Evolutionary conservation across 495 filamentous ascomycete species (phyloP), one percentile per base, ranked within the genome.

Genomic region (Aspergillus conjunctus): DNA sequence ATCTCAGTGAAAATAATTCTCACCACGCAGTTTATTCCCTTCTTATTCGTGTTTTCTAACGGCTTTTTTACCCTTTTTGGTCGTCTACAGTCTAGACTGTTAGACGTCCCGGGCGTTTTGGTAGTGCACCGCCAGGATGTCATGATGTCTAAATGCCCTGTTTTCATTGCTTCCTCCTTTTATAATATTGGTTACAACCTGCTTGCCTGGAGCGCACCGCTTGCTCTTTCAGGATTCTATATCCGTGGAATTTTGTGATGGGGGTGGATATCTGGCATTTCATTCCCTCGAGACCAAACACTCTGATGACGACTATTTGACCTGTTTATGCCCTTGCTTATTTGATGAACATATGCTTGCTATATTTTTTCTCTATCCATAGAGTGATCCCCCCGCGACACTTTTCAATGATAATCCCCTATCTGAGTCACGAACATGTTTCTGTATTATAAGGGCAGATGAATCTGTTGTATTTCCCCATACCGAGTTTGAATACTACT

Each of bases 301-400:
- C 18, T 46, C 11, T 9, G 41, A 51, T 33, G 54, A 59, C 44
- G 60, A 51, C 26, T 20, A 37, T 52, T 56, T 12, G 14, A 30
- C 45, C 21, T 51, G 34, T 56, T 60, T 46, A 66, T 63, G 57
- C 54, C 54, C 45, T 21, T 59, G 48, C 31, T 56, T 62, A 31
- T 60, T 54, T 58, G 60, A 68, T 60, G 62, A 68, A 68, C 62
- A 63, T 68, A 68, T 44, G 53, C 32, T 37, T 62, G 58, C 48
- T 51, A 46, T 52, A 61, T 58, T 62, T 48, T 53, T 54, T 58
- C 26, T 26, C 26, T 44, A 44, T 59, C 46, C 32, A 58, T 58
- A 58, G 60, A 64, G 61, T 64, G 61, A 59, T 54, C 51, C 18
- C 58, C 30, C 54, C 54, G 45, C 60, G 57, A 56, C 55, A 53